Evolutionary conservation across 768 basidiomycete species (phyloP).

Genomic region (Lactifluus rugatus): DNA sequence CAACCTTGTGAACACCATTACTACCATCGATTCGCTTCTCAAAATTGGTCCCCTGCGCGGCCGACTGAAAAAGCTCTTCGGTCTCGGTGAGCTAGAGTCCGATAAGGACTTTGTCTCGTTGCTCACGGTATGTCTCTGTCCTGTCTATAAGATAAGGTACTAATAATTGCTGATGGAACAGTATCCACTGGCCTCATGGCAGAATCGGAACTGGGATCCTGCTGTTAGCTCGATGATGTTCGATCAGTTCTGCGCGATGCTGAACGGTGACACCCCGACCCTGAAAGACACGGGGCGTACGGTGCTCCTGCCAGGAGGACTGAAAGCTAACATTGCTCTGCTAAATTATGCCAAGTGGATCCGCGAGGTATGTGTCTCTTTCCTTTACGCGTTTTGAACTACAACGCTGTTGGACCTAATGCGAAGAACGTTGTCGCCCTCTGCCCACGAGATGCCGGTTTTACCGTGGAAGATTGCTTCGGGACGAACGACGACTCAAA

Average conservation of each 20-base stretch:
- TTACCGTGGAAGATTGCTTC: slow-evolving; percentile 64
- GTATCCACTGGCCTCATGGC: slow-evolving; percentile 65
- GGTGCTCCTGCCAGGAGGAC: neutral
- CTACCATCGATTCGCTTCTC: slow-evolving; percentile 55
- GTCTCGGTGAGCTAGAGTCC: slow-evolving; percentile 52
- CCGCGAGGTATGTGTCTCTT: slow-evolving; percentile 42
- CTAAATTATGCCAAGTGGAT: slow-evolving; percentile 72
- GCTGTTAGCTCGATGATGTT: slow-evolving; percentile 49
- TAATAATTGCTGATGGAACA: slow-evolving; percentile 23
- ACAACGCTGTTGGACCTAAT: neutral
- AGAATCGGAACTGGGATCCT: slow-evolving; percentile 83
- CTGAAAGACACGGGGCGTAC: neutral
- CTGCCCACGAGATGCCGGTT: slow-evolving; percentile 28
- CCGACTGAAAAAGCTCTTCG: slow-evolving; percentile 67
- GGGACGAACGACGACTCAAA: slow-evolving; percentile 64
- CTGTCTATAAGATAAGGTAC: neutral
- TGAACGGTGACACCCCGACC: slow-evolving; percentile 25
- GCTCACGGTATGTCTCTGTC: slow-evolving; percentile 38
- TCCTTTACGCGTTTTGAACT: neutral
- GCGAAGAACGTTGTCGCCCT: slow-evolving; percentile 13
- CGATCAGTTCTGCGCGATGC: slow-evolving; percentile 52
- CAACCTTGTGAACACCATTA: slow-evolving; percentile 49
- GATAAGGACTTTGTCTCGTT: slow-evolving; percentile 74
- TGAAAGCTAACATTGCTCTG: slow-evolving; percentile 45
- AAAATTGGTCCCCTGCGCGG: slow-evolving; percentile 35